A percentile compares a stretch with the other conserved stretches of the same genome.
Conservation (phyloP, 2,329 filamentous ascomycete species). For the Corniculantispora saksenae region DNA sequence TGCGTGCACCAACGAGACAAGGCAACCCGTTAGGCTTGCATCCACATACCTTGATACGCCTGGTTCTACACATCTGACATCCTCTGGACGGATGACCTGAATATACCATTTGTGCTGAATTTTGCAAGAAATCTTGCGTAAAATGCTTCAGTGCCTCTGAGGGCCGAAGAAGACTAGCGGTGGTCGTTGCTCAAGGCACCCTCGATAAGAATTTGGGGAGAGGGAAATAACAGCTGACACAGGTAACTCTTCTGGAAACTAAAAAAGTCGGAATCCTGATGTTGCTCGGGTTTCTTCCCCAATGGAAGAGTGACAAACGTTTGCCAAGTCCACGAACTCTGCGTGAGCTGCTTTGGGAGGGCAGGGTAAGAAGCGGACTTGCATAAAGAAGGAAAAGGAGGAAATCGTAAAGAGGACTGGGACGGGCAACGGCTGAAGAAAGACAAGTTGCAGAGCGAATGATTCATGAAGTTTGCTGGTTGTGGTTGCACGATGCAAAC, state of each 20-base stretch:
- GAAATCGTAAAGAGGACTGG: neutral
- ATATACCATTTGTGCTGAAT: slow-evolving; percentile 55
- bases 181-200: neutral
- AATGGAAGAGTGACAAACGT: too few relatives aligned
- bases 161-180: too few relatives aligned
- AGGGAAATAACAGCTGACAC: too few relatives aligned
- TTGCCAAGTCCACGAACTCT: too few relatives aligned
- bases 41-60: slow-evolving; percentile 67
- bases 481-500: slow-evolving; percentile 17
- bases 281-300: too few relatives aligned
- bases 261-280: too few relatives aligned
- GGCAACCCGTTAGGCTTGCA: too few relatives aligned
- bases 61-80: slow-evolving; percentile 73
- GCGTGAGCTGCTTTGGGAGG: neutral
- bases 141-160: too few relatives aligned
- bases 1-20: too few relatives aligned
- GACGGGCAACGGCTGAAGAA: neutral
- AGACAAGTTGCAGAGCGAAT: neutral
- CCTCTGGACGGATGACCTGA: slow-evolving; percentile 67
- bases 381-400: neutral
- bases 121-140: slow-evolving; percentile 12
- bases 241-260: too few relatives aligned
- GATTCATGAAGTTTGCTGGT: slow-evolving; percentile 11
- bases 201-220: too few relatives aligned
- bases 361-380: neutral